phyloP scores from a whole-genome alignment of 441 rosid genomes.

The Hura crepitans region DNA sequence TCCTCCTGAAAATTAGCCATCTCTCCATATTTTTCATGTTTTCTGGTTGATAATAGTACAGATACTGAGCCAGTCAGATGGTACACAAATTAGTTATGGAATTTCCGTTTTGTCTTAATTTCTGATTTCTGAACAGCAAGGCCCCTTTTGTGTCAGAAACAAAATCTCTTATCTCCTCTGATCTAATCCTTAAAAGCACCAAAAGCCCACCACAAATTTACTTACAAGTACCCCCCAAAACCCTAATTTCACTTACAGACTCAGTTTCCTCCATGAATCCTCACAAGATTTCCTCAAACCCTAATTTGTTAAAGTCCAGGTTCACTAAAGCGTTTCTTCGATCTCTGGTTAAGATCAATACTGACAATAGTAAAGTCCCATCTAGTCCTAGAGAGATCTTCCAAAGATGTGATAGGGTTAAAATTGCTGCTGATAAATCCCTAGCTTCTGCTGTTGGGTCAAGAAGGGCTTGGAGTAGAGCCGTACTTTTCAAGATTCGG shows the following conservation, averaged over 20 bases:
- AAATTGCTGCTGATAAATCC: constrained; percentile 48
- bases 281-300: constrained; percentile 21
- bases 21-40: constrained; percentile 1
- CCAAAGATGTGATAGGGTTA: constrained; percentile 32
- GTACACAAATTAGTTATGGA: constrained; percentile 9
- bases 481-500: constrained; percentile 35
- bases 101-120: constrained; percentile 24
- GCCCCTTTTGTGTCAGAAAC: constrained; percentile 41
- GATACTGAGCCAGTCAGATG: constrained; percentile 29
- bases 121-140: constrained; percentile 22
- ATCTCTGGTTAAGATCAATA: constrained; percentile 37
- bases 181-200: constrained; percentile 15
- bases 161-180: constrained; percentile 18
- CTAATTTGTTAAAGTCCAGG: constrained; percentile 37
- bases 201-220: constrained; percentile 6
- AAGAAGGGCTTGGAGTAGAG: constrained; percentile 53
- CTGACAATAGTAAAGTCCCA: constrained; percentile 2
- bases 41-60: constrained; percentile 20
- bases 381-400: constrained; percentile 13
- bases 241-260: constrained; percentile 22
- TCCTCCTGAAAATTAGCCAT: constrained; percentile 11
- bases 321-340: constrained; percentile 40
- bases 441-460: constrained; percentile 49
- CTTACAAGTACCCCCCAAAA: constrained; percentile 3
- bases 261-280: constrained; percentile 26